Evolutionary conservation across 2,329 filamentous ascomycete species (phyloP).

Genomic region (Aspergillus sp.): DNA sequence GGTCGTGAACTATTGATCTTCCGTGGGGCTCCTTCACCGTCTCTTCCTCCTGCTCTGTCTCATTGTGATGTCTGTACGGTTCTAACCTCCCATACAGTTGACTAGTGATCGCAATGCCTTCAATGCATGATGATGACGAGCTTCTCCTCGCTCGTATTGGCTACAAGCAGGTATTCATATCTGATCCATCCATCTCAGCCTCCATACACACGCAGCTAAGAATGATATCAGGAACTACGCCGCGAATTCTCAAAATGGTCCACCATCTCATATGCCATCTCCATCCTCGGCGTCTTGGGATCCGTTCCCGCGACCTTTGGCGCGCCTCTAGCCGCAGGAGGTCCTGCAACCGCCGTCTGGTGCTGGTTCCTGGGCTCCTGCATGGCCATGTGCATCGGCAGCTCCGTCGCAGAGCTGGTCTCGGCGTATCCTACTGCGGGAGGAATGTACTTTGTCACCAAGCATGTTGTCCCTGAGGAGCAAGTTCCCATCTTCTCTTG

Average conservation of each 20-base stretch:
- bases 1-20: no score
- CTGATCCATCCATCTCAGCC: background rate
- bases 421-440: constrained; percentile 64
- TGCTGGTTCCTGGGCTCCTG: constrained; percentile 60
- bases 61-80: no score
- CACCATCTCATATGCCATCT: constrained; percentile 62
- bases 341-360: constrained; percentile 62
- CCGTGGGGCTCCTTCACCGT: no score
- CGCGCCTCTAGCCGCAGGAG: constrained; percentile 54
- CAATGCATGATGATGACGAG: constrained; percentile 55
- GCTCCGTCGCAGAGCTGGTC: constrained; percentile 61
- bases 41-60: constrained; percentile 1
- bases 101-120: constrained; percentile 24
- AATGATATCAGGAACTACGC: constrained; percentile 48
- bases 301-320: constrained; percentile 62
- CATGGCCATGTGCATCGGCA: constrained; percentile 62
- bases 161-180: constrained; percentile 52
- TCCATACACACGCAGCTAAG: constrained; percentile 2
- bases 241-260: constrained; percentile 65
- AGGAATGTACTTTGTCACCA: constrained; percentile 65
- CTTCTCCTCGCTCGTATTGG: constrained; percentile 57
- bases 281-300: constrained; percentile 60
- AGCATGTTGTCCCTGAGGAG: constrained; percentile 58
- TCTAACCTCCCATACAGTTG: no score
- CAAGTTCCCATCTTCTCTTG: constrained; percentile 61